Base-by-base conservation (phyloP, 2,329 filamentous ascomycete species). In the Pleoardoris graminearum region DNA sequence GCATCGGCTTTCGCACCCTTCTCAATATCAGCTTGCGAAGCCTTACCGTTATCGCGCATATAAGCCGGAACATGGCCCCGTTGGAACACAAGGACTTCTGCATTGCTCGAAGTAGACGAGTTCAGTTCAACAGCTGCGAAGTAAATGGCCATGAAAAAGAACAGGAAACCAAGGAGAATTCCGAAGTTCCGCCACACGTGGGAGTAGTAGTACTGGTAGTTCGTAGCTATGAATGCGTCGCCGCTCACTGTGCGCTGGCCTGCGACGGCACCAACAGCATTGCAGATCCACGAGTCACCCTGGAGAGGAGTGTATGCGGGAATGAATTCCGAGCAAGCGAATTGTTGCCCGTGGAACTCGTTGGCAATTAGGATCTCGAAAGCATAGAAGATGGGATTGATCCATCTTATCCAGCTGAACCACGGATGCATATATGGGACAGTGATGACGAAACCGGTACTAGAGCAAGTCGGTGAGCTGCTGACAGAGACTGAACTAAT, bases 301-400 rank as follows among this genome's bases (percentile, higher is more conserved):
- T 51, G 38, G 0, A 54, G 58, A 11, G 59, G 50, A 22, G 69
- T 62, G 47, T 75, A 75, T 7, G 67, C 51, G 1, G 77, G 76
- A 14, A 78, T 62, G 50, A 76, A 68, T 2, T 59, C 35, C 4
- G 72, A 70, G 57, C 76, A 73, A 3, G 66, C 53, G 19, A 67
- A 71, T 16, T 66, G 35, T 16, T 66, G 66, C 8, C 68, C 68
- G 33, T 72, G 5, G 58, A 73, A 70, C 70, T 96, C 91, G 71
- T 95, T 95, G 52, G 89, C 83, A 76, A 92, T 85, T 14, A 95
- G 77, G 0, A 85, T 80, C 70, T 95, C 90, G 66, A 94, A 96
- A 0, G 85, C 85, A 61, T 94, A 95, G 3, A 84, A 85, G 2
- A 95, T 79, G 0, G 90, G 89, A 54, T 94, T 86, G 43, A 71